Evolutionary conservation across 768 basidiomycete species (phyloP).

Genomic region (Russula sp.): DNA sequence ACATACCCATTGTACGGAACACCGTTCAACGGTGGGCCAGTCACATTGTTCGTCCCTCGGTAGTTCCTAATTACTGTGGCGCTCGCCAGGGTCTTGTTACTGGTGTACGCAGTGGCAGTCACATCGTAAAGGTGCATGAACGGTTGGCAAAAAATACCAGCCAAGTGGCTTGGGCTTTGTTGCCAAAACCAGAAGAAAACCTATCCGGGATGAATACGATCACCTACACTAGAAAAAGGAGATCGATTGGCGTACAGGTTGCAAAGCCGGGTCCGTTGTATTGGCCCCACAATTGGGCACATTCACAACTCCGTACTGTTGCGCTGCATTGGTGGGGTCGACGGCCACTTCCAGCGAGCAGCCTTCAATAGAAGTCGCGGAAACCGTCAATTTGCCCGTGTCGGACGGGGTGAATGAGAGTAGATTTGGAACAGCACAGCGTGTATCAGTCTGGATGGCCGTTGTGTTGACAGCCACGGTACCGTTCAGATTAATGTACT

Average conservation of each 20-base stretch:
- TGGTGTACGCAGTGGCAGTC: conserved; percentile 39
- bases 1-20: conserved; percentile 54
- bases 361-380: conserved; percentile 43
- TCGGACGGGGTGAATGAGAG: conserved; percentile 25
- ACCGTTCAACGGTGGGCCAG: conserved; percentile 40
- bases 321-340: conserved; percentile 32
- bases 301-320: conserved; percentile 48
- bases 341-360: conserved; percentile 39
- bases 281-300: conserved; percentile 31
- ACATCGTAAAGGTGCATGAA: conserved; percentile 41
- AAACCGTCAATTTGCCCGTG: conserved; percentile 34
- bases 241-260: conserved; percentile 31
- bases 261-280: conserved; percentile 34
- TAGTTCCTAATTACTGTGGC: conserved; percentile 32
- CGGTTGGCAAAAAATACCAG: conserved; percentile 53
- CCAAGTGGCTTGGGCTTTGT: conserved; percentile 27
- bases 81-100: conserved; percentile 37
- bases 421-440: conserved; percentile 40
- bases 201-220: neutral
- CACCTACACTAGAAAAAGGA: neutral
- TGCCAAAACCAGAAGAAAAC: conserved; percentile 67
- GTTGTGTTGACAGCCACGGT: conserved; percentile 48
- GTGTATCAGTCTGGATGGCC: conserved; percentile 39
- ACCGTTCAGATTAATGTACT: conserved; percentile 42
- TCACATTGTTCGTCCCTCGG: conserved; percentile 45